Conservation (phyloP, 306 rosid genomes). For the Prunus mira region DNA sequence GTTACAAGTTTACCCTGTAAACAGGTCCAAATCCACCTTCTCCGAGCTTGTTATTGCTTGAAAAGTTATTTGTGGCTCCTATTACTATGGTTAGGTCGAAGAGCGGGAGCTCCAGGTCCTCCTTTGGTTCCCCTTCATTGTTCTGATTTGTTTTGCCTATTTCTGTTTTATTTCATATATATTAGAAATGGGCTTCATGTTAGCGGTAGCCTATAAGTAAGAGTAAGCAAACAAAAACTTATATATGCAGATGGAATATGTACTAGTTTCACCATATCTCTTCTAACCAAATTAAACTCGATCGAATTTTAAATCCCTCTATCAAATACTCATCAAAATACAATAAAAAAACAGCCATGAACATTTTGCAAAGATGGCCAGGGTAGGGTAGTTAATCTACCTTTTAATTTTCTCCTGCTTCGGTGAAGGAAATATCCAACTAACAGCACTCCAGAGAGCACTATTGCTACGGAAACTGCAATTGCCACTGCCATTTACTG, state of each 20-base stretch:
- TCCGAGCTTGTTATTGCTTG: conserved; percentile 40
- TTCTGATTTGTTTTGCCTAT: background rate
- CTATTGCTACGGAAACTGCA: background rate
- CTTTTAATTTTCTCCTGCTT: conserved; percentile 1
- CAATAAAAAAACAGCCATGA: background rate
- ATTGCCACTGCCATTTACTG: background rate
- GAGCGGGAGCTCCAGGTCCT: conserved; percentile 46
- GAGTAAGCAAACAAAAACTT: background rate
- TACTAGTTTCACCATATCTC: too few relatives aligned
- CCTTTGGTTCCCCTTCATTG: background rate
- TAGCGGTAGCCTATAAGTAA: background rate
- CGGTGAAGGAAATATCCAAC: conserved; percentile 9
- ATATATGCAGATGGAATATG: background rate
- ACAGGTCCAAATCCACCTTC: conserved; percentile 72
- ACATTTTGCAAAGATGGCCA: background rate
- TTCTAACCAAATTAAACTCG: too few relatives aligned
- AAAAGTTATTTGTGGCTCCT: conserved; percentile 44
- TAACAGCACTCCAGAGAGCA: conserved; percentile 13
- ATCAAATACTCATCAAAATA: background rate
- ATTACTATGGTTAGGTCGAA: conserved; percentile 34
- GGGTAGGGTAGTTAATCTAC: background rate
- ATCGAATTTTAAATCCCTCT: background rate
- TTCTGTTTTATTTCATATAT: background rate
- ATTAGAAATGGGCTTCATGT: background rate
- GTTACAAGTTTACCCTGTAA: conserved; percentile 29